Percentiles rank a stretch among this genome's conserved stretches.
Conservation (phyloP, 148 eudicot genomes). For the Fagopyrum tataricum region DNA sequence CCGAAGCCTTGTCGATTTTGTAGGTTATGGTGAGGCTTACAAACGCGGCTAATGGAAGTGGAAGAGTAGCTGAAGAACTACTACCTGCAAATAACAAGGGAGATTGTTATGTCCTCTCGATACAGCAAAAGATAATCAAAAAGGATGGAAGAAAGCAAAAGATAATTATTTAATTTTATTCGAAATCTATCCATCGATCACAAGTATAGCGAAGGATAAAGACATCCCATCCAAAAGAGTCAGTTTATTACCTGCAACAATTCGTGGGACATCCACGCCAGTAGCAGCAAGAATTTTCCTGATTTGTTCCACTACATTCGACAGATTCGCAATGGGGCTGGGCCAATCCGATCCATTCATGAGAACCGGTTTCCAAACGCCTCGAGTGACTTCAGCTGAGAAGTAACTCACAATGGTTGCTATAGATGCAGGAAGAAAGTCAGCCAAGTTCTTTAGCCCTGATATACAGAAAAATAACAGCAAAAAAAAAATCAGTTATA, state of each 20-base stretch:
- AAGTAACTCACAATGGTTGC: slow-evolving; percentile 91
- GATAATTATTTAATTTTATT: no score
- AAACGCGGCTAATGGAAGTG: slow-evolving; percentile 92
- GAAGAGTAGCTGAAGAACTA: slow-evolving; percentile 76
- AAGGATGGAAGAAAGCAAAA: no score
- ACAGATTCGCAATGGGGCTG: slow-evolving; percentile 89
- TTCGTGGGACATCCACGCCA: slow-evolving; percentile 82
- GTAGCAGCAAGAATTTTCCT: slow-evolving; percentile 88
- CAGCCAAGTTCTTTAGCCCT: slow-evolving; percentile 96
- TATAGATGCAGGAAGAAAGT: slow-evolving; percentile 91
- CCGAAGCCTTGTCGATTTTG: slow-evolving; percentile 83
- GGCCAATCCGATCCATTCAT: slow-evolving; percentile 99
- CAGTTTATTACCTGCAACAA: slow-evolving; percentile 53
- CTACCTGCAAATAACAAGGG: slow-evolving; percentile 34
- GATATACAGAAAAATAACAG: slow-evolving; percentile 8
- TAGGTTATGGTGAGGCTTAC: slow-evolving; percentile 95
- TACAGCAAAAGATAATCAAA: no score
- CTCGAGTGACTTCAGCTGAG: slow-evolving; percentile 96
- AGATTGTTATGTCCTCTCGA: no score
- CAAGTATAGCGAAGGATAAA: no score
- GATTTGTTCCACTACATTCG: slow-evolving; percentile 82
- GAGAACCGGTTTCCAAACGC: slow-evolving; percentile 87
- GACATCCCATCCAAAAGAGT: neutral
- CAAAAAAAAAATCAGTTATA: neutral
- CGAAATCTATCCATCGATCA: no score